Percentiles rank a stretch among this genome's conserved stretches.
Evolutionary conservation across 768 basidiomycete genomes (phyloP).

Genomic region (Clavaria fumosa): DNA sequence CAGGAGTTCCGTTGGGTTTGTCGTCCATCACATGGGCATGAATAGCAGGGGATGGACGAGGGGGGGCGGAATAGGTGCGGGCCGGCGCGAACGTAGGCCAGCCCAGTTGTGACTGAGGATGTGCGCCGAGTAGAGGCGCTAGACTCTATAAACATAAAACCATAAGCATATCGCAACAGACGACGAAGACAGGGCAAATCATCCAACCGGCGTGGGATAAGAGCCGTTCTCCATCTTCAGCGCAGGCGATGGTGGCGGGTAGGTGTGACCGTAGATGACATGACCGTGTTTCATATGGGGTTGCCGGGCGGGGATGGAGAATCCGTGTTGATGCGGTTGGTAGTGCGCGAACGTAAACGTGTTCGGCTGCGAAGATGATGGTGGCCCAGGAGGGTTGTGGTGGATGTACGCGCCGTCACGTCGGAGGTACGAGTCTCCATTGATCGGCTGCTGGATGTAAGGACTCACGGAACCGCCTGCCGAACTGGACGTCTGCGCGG

Average conservation of each 20-base stretch:
- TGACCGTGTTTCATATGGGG: slow-evolving; percentile 3
- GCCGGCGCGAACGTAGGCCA: not conserved
- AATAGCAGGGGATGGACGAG: not conserved
- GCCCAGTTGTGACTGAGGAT: no score
- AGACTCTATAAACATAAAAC: no score
- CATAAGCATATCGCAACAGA: no score
- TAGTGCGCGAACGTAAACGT: slow-evolving; percentile 31
- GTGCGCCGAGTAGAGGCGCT: no score
- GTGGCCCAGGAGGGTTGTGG: slow-evolving; percentile 6
- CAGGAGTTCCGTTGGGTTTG: not conserved
- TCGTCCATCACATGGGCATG: not conserved
- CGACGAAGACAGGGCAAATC: no score
- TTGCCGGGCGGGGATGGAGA: slow-evolving; percentile 14
- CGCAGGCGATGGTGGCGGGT: not conserved
- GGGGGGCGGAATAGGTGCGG: not conserved
- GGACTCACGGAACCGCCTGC: no score
- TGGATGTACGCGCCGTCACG: slow-evolving; percentile 6
- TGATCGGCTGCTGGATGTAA: no score
- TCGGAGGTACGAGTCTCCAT: not conserved
- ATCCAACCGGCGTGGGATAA: no score
- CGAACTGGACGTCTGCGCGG: no score
- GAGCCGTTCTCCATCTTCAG: not conserved
- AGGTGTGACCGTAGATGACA: slow-evolving; percentile 5
- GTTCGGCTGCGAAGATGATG: slow-evolving; percentile 7
- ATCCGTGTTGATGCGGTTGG: slow-evolving; percentile 28